phyloP scores from a whole-genome alignment of 139 green algal genomes.

The Microglena sp. region DNA sequence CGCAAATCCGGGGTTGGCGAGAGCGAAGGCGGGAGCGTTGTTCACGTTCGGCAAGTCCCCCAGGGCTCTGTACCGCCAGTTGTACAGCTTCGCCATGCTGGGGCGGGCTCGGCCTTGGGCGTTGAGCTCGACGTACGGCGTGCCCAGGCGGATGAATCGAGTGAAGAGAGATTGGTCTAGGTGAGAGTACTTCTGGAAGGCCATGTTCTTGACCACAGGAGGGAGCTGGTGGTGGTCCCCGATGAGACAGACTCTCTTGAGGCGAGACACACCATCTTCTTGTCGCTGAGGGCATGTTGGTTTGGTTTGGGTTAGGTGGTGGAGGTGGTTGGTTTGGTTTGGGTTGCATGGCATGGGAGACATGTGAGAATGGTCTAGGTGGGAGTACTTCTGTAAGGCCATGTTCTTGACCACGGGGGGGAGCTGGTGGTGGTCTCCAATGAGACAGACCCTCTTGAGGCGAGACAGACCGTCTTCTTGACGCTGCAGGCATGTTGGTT shows the following conservation, averaged over 20 bases:
- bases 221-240: slow-evolving; percentile 98
- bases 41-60: slow-evolving; percentile 75
- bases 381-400: slow-evolving; percentile 77
- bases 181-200: slow-evolving; percentile 75
- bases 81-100: slow-evolving; percentile 86
- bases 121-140: slow-evolving; percentile 90
- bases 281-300: no score
- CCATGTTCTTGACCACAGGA: slow-evolving; percentile 96
- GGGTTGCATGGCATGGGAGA: no score
- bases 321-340: neutral
- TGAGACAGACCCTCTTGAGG: slow-evolving; percentile 66
- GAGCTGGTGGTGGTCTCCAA: slow-evolving; percentile 98
- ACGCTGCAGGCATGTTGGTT: no score
- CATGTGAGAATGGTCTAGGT: slow-evolving; percentile 84
- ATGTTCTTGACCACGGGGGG: slow-evolving; percentile 97
- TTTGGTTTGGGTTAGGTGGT: no score
- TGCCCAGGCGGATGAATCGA: slow-evolving; percentile 90
- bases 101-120: slow-evolving; percentile 82
- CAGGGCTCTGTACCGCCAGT: slow-evolving; percentile 88
- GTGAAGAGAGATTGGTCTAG: slow-evolving; percentile 94
- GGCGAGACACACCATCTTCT: slow-evolving; percentile 35
- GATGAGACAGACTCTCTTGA: slow-evolving; percentile 74
- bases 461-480: slow-evolving; percentile 38
- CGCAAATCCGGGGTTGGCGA: slow-evolving; percentile 83
- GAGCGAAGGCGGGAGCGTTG: slow-evolving; percentile 30